These are phyloP conservation scores for Vanderwaltozyma verrucispora DNA, from an alignment of 805 yeast genomes.

Conservation along the genomic window DNA sequence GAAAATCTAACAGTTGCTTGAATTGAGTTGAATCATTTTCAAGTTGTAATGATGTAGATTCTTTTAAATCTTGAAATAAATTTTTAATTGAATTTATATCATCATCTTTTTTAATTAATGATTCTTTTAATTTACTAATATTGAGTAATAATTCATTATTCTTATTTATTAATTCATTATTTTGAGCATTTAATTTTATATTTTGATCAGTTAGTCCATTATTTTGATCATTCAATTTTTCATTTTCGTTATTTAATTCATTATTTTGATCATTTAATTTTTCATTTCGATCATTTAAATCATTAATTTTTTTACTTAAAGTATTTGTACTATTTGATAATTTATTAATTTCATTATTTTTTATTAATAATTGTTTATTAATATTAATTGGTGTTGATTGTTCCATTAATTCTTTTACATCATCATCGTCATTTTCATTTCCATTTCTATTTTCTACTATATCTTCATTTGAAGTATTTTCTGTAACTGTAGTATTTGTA, in stretches of 20 bases:
- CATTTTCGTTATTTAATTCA: not conserved
- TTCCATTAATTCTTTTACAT: not conserved
- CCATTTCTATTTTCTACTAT: no score
- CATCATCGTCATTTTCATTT: not conserved
- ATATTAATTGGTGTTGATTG: slow-evolving; percentile 2
- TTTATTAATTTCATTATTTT: slow-evolving; percentile 1
- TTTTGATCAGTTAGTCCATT: not conserved
- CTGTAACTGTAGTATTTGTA: no score
- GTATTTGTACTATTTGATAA: not conserved
- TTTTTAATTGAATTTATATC: not conserved
- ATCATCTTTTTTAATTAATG: not conserved
- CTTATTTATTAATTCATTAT: not conserved
- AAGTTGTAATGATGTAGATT: not conserved
- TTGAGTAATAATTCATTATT: not conserved
- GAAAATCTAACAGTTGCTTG: not conserved
- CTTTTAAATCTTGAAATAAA: not conserved
- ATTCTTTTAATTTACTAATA: not conserved
- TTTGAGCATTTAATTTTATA: not conserved
- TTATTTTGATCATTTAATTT: not conserved
- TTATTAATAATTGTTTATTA: not conserved
- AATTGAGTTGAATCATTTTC: not conserved
- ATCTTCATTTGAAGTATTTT: not conserved
- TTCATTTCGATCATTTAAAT: not conserved
- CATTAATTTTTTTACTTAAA: not conserved
- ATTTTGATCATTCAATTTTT: not conserved